Conservation (phyloP, 768 basidiomycete species). For the Phallus indusiatus region DNA sequence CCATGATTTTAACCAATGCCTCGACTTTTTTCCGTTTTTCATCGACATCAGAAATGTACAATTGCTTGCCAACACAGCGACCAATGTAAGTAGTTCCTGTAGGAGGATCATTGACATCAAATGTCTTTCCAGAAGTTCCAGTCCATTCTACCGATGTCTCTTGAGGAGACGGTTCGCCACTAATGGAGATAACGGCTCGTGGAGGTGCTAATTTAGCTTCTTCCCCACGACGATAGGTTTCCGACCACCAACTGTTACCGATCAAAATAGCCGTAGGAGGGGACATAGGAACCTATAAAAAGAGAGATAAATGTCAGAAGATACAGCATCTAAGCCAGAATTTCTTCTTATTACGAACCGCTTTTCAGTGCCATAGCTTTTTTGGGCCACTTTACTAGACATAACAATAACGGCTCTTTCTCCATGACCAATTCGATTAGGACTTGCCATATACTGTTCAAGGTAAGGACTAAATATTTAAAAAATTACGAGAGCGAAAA, state of each 20-base stretch:
- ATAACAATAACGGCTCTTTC: constrained; percentile 93
- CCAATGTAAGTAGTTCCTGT: constrained; percentile 85
- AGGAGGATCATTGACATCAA: constrained; percentile 72
- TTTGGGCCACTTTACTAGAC: constrained; percentile 97
- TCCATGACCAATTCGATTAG: constrained; percentile 82
- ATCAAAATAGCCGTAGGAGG: constrained; percentile 92
- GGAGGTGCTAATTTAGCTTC: constrained; percentile 69
- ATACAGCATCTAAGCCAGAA: not conserved
- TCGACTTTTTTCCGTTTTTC: constrained; percentile 95
- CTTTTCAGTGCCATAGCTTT: constrained; percentile 94
- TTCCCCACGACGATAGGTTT: constrained; percentile 63
- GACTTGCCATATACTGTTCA: constrained; percentile 75
- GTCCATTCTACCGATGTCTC: constrained; percentile 88
- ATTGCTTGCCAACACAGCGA: constrained; percentile 86
- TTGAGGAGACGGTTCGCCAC: constrained; percentile 79
- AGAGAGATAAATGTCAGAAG: constrained; percentile 9
- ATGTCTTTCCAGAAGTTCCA: constrained; percentile 69
- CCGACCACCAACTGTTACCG: constrained; percentile 92
- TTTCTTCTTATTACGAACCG: constrained; percentile 38
- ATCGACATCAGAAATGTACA: constrained; percentile 91
- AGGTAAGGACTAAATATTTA: constrained; percentile 76
- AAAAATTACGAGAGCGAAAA: constrained; percentile 10
- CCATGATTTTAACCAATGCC: constrained; percentile 82
- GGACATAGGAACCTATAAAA: constrained; percentile 73
- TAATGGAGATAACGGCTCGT: constrained; percentile 81